Conservation (phyloP, 1,284 basidiomycete species). For the Schizophyllum amplum region DNA sequence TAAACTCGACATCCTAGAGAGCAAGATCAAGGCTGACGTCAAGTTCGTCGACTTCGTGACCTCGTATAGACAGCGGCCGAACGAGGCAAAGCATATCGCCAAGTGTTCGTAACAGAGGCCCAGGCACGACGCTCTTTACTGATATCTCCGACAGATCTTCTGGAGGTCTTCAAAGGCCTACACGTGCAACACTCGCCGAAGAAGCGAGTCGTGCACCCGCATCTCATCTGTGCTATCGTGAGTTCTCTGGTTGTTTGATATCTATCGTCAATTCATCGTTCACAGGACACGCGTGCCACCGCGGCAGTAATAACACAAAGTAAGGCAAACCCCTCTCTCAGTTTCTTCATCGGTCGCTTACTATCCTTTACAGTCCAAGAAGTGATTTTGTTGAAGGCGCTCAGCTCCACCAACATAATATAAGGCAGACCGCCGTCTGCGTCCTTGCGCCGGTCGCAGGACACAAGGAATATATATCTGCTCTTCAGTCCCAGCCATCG, state of each 20-base stretch:
- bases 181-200: slow-evolving; percentile 40
- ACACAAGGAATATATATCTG: not conserved
- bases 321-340: slow-evolving; percentile 20
- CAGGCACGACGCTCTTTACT: slow-evolving; percentile 1
- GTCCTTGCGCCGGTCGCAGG: not conserved
- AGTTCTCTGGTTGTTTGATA: slow-evolving; percentile 16
- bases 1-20: slow-evolving; percentile 51
- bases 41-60: slow-evolving; percentile 47
- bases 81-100: slow-evolving; percentile 42
- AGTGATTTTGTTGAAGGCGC: slow-evolving; percentile 19
- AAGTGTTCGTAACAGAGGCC: slow-evolving; percentile 33
- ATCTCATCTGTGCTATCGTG: slow-evolving; percentile 48
- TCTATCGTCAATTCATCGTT: slow-evolving; percentile 3
- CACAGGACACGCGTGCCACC: slow-evolving; percentile 42
- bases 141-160: slow-evolving; percentile 21
- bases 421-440: not conserved
- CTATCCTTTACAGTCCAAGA: slow-evolving; percentile 32
- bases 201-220: slow-evolving; percentile 38
- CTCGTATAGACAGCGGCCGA: slow-evolving; percentile 40
- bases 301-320: slow-evolving; percentile 36
- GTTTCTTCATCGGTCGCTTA: not conserved
- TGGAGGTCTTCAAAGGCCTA: slow-evolving; percentile 40
- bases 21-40: slow-evolving; percentile 43
- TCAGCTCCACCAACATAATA: slow-evolving; percentile 12
- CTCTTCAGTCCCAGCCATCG: not conserved